These are phyloP conservation scores for Wickerhamiella occidentalis DNA, from an alignment of 805 yeast genomes.

Conservation along the genomic window DNA sequence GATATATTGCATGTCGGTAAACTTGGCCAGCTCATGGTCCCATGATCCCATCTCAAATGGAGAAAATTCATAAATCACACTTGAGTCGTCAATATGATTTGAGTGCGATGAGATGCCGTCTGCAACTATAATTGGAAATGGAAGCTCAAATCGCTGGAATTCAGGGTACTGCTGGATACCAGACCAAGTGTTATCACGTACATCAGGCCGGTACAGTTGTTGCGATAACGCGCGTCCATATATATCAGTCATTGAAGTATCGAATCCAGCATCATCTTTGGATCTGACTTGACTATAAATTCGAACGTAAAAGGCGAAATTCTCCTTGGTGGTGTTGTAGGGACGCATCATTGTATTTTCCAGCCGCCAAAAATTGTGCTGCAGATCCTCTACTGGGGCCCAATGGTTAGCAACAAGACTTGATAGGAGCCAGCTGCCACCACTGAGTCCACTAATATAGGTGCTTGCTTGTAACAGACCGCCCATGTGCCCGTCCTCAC, in stretches of 20 bases:
- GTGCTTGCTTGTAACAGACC: conserved; percentile 61
- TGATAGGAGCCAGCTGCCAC: conserved; percentile 74
- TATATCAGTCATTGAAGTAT: conserved; percentile 55
- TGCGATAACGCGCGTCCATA: conserved; percentile 73
- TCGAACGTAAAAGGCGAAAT: background rate
- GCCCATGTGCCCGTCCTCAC: conserved; percentile 45
- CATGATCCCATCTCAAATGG: conserved; percentile 77
- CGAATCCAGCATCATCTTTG: conserved; percentile 54
- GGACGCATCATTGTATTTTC: conserved; percentile 47
- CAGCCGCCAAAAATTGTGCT: conserved; percentile 54
- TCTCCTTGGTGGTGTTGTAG: background rate
- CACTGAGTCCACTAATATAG: conserved; percentile 67
- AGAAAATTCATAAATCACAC: conserved; percentile 41
- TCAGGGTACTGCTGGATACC: conserved; percentile 45
- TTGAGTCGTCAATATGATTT: conserved; percentile 43
- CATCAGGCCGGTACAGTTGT: conserved; percentile 36
- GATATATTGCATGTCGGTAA: conserved; percentile 53
- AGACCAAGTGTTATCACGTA: conserved; percentile 21
- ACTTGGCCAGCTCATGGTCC: conserved; percentile 62
- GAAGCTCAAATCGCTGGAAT: conserved; percentile 52
- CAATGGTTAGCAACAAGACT: conserved; percentile 58
- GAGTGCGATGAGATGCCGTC: conserved; percentile 36
- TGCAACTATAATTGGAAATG: conserved; percentile 55
- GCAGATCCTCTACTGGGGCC: conserved; percentile 53
- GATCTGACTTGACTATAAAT: conserved; percentile 27